phyloP scores from a whole-genome alignment of 1,139 yeast species.

The Yamadazyma conglobata region DNA sequence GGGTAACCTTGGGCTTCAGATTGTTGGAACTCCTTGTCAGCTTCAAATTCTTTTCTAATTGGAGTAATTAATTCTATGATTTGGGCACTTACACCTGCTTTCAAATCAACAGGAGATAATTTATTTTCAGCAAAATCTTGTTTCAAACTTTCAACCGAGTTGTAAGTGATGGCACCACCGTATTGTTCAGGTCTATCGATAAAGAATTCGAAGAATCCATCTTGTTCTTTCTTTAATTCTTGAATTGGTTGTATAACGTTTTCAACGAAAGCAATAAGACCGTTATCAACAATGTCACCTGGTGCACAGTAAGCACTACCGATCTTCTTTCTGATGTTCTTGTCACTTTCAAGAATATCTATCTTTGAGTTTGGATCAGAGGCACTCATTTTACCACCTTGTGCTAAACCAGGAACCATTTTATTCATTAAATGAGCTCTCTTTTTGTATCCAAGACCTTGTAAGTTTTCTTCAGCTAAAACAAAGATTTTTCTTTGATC shows the following conservation, averaged over 20 bases:
- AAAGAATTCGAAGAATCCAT: conserved; percentile 56
- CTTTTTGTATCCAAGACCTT: conserved; percentile 85
- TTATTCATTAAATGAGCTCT: conserved; percentile 98
- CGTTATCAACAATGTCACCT: conserved; percentile 88
- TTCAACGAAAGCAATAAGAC: conserved; percentile 81
- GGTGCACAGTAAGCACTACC: conserved; percentile 94
- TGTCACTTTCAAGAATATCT: conserved; percentile 87
- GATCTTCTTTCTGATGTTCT: conserved; percentile 83
- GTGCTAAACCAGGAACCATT: conserved; percentile 96
- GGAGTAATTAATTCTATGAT: conserved; percentile 82
- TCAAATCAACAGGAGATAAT: conserved; percentile 90
- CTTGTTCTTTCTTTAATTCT: conserved; percentile 59
- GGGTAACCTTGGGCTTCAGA: conserved; percentile 84
- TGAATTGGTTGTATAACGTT: conserved; percentile 83
- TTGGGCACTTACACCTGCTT: conserved; percentile 83
- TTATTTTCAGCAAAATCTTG: conserved; percentile 67
- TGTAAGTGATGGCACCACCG: conserved; percentile 85
- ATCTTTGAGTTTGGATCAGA: conserved; percentile 98
- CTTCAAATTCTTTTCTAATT: conserved; percentile 65
- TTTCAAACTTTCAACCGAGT: conserved; percentile 65
- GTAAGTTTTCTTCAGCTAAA: conserved; percentile 92
- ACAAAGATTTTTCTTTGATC: conserved; percentile 98
- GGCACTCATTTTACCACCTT: conserved; percentile 99
- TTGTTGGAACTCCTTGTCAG: conserved; percentile 68
- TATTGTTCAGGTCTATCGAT: conserved; percentile 94